Conservation (phyloP, 2,329 filamentous ascomycete species). For the Pezicula carpinea region DNA sequence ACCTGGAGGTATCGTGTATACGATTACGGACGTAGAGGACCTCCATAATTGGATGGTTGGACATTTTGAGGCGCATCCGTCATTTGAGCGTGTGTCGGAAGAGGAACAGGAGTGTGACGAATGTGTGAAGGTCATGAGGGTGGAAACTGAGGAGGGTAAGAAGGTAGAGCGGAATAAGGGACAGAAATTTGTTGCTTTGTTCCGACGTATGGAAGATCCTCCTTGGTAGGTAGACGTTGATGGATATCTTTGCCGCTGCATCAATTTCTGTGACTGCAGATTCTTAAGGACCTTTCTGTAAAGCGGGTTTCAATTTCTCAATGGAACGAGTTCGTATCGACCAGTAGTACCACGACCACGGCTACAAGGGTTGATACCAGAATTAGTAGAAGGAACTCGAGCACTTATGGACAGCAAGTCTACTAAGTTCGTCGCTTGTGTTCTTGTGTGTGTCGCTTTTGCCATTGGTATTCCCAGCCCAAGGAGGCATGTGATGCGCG, state of each 20-base stretch:
- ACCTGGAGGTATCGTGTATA: constrained; percentile 86
- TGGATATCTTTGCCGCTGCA: neutral
- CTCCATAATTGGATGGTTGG: constrained; percentile 89
- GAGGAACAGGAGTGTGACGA: constrained; percentile 64
- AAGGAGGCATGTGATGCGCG: neutral
- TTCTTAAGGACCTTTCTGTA: no score
- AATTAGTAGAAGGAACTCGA: no score
- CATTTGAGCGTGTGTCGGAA: constrained; percentile 71
- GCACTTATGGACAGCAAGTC: no score
- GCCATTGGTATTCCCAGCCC: neutral
- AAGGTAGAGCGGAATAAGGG: constrained; percentile 91
- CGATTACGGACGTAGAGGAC: constrained; percentile 95
- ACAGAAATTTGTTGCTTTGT: constrained; percentile 86
- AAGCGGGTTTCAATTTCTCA: no score
- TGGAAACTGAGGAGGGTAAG: constrained; percentile 93
- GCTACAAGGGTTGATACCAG: no score
- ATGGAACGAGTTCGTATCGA: no score
- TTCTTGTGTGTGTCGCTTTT: no score
- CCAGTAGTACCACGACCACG: no score
- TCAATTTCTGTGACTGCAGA: no score
- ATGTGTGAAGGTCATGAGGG: constrained; percentile 69
- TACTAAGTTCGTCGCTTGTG: no score
- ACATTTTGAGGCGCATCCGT: constrained; percentile 73
- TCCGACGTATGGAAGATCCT: constrained; percentile 61
- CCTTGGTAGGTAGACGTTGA: constrained; percentile 43